phyloP scores from a whole-genome alignment of 225 moss, liverwort and hornwort species.

The Pseudoscleropodium purum region DNA sequence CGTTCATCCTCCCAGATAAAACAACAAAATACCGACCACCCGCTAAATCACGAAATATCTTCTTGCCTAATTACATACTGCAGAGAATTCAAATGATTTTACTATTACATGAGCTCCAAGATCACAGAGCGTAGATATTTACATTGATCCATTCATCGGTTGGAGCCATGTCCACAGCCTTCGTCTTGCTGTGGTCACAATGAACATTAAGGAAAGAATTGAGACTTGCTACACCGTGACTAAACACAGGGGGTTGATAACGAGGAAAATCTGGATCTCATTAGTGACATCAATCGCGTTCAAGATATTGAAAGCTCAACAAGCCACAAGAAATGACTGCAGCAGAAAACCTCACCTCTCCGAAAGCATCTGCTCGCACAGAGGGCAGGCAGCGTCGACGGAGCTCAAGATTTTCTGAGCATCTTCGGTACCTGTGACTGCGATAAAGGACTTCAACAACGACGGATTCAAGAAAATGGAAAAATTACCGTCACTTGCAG shows the following conservation, averaged over 20 bases:
- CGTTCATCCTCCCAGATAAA: neutral
- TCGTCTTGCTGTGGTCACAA: conserved; percentile 64
- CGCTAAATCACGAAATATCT: neutral
- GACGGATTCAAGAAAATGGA: neutral
- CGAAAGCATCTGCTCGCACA: conserved; percentile 83
- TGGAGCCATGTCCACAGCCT: conserved; percentile 75
- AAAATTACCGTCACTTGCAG: neutral
- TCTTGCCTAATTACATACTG: neutral
- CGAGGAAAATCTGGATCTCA: neutral
- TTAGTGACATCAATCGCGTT: neutral
- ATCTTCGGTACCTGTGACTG: conserved; percentile 62
- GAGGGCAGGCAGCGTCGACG: conserved; percentile 61
- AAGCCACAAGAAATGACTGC: neutral
- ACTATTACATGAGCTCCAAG: neutral
- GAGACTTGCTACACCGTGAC: neutral
- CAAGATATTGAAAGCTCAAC: neutral
- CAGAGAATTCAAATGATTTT: neutral
- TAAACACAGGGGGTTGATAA: neutral
- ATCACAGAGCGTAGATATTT: neutral
- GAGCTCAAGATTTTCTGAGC: conserved; percentile 68
- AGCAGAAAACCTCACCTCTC: conserved; percentile 44
- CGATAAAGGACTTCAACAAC: conserved; percentile 27
- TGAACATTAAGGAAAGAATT: neutral
- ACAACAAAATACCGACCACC: neutral
- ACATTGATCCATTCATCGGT: conserved; percentile 97